phyloP scores from a whole-genome alignment of 768 basidiomycete genomes.

The Gloeopeniophorella convolvens region DNA sequence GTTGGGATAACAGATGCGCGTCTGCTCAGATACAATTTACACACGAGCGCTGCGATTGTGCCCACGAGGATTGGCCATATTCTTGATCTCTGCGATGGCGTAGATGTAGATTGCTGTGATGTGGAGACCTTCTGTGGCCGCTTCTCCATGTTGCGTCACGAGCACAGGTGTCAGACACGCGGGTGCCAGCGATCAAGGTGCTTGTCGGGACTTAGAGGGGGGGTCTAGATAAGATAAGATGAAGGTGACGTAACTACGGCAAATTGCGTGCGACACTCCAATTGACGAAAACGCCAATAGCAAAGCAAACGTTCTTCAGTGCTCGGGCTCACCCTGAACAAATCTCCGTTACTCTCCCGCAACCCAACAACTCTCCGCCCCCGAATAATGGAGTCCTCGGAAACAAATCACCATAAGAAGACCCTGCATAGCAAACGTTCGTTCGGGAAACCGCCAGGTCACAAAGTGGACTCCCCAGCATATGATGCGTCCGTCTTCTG shows the following conservation, averaged over 20 bases:
- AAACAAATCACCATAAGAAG: slow-evolving; percentile 20
- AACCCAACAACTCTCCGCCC: background rate
- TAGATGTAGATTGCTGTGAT: too few relatives aligned
- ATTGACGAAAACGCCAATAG: too few relatives aligned
- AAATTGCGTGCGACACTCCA: slow-evolving; percentile 6
- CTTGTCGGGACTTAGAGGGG: too few relatives aligned
- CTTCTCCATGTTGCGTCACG: too few relatives aligned
- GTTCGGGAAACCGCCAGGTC: slow-evolving; percentile 57
- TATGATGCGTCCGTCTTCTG: slow-evolving; percentile 52
- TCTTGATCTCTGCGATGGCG: too few relatives aligned
- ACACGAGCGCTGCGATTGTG: slow-evolving; percentile 15
- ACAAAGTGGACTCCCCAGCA: slow-evolving; percentile 59
- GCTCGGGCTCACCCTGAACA: background rate
- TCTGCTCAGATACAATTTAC: slow-evolving; percentile 3
- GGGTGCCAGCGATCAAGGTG: too few relatives aligned
- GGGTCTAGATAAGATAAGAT: slow-evolving; percentile 8
- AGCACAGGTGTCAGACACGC: too few relatives aligned
- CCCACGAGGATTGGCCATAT: slow-evolving; percentile 16
- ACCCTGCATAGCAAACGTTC: slow-evolving; percentile 47
- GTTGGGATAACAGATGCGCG: background rate
- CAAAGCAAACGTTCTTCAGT: background rate
- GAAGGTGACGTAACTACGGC: slow-evolving; percentile 7
- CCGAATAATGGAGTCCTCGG: slow-evolving; percentile 13
- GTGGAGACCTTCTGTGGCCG: too few relatives aligned
- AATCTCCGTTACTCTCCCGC: background rate